Percentiles rank a stretch among this genome's conserved stretches.
Evolutionary conservation across 805 yeast species (phyloP).

Genomic region (Yamadazyma insecticola): DNA sequence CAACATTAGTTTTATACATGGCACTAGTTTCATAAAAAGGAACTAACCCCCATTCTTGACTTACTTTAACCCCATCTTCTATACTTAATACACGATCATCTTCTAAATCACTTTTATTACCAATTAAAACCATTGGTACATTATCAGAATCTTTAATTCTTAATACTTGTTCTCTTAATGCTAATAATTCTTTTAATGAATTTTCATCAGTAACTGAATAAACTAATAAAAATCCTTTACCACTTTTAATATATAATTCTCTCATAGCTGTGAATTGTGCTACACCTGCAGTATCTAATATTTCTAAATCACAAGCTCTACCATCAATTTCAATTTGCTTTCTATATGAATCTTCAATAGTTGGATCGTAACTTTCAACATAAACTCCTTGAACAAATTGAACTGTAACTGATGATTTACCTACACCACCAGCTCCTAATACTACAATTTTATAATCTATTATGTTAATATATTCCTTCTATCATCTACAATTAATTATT

Average conservation of each 20-base stretch:
- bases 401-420: constrained; percentile 89
- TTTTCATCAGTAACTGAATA: constrained; percentile 58
- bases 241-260: constrained; percentile 80
- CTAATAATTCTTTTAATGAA: constrained; percentile 71
- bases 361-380: constrained; percentile 91
- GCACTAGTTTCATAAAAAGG: constrained; percentile 95
- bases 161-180: constrained; percentile 77
- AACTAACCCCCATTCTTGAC: constrained; percentile 82
- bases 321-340: constrained; percentile 88
- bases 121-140: constrained; percentile 88
- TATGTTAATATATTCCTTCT: constrained; percentile 8
- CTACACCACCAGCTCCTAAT: constrained; percentile 96
- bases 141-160: constrained; percentile 71
- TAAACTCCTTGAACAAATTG: constrained; percentile 89
- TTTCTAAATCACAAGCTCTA: constrained; percentile 77
- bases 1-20: constrained; percentile 83
- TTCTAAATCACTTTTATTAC: constrained; percentile 83
- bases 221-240: constrained; percentile 65
- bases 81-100: constrained; percentile 71
- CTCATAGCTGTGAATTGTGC: constrained; percentile 96
- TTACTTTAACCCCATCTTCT: constrained; percentile 77
- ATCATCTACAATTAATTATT: no score
- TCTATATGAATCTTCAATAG: constrained; percentile 93
- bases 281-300: constrained; percentile 58
- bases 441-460: constrained; percentile 85